A percentile compares a stretch with the other conserved stretches of the same genome.
phyloP scores from a whole-genome alignment of 768 basidiomycete genomes.

The Amyloporia xantha region DNA sequence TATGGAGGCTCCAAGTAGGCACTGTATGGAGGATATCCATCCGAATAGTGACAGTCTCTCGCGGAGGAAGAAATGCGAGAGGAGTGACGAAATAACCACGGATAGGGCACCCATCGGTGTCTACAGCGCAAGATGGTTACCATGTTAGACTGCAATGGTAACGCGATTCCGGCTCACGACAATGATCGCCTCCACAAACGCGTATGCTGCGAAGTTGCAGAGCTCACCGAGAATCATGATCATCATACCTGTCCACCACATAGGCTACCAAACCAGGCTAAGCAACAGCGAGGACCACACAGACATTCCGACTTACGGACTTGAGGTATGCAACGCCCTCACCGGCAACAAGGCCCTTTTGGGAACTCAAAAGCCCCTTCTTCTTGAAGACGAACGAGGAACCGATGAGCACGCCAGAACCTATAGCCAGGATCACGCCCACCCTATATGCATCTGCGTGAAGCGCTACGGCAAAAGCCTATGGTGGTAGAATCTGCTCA shows the following conservation, averaged over 20 bases:
- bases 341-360: conserved; percentile 25
- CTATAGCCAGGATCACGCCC: conserved; percentile 29
- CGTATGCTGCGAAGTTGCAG: conserved; percentile 48
- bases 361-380: conserved; percentile 34
- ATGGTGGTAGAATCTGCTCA: neutral
- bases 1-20: too few species aligned
- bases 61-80: too few species aligned
- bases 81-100: too few species aligned
- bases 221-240: conserved; percentile 28
- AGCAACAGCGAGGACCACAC: neutral
- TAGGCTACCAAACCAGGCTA: too few species aligned
- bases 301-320: conserved; percentile 26
- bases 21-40: too few species aligned
- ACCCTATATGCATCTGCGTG: conserved; percentile 13
- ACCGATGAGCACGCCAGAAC: conserved; percentile 44
- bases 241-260: conserved; percentile 52
- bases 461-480: too few species aligned
- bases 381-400: conserved; percentile 51
- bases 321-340: conserved; percentile 28
- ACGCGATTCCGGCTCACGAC: too few species aligned
- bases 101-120: too few species aligned
- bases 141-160: too few species aligned
- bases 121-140: too few species aligned
- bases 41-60: too few species aligned
- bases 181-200: conserved; percentile 83